A percentile compares a stretch with the other conserved stretches of the same genome.
These are phyloP conservation scores for Mucor plumbeus DNA, from an alignment of 371 early-diverging fungal genomes.

Conservation along the genomic window DNA sequence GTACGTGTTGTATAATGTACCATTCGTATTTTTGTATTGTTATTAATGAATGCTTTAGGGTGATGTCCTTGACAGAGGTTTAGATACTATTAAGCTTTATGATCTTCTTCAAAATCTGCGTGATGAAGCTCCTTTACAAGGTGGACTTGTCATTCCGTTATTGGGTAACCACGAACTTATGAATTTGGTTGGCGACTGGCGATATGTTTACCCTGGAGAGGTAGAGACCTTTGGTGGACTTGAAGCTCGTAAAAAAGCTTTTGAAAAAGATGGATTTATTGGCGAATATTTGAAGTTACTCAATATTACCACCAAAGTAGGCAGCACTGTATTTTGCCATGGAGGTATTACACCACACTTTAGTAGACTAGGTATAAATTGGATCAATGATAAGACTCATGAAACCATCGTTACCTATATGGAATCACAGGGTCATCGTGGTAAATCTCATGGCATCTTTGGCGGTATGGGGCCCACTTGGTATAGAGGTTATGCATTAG, in stretches of 20 bases:
- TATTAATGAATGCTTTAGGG: conserved; percentile 46
- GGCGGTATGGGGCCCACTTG: conserved; percentile 58
- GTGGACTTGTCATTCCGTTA: conserved; percentile 65
- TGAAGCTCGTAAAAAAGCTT: conserved; percentile 58
- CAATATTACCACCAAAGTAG: conserved; percentile 67
- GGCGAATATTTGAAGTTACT: conserved; percentile 62
- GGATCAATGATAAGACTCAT: conserved; percentile 59
- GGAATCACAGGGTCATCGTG: conserved; percentile 29
- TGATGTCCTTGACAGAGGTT: conserved; percentile 77
- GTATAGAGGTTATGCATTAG: conserved; percentile 74
- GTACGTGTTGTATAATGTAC: conserved; percentile 23
- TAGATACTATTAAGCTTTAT: conserved; percentile 75
- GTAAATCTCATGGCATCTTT: conserved; percentile 46
- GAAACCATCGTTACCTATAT: conserved; percentile 40
- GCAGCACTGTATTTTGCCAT: conserved; percentile 75
- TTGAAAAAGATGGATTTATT: conserved; percentile 67
- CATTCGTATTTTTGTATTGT: neutral
- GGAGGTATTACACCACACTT: conserved; percentile 70
- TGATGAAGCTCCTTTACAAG: conserved; percentile 60
- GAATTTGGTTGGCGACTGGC: conserved; percentile 73
- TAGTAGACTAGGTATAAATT: conserved; percentile 57
- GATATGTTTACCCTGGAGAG: conserved; percentile 76
- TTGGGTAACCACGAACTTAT: conserved; percentile 79
- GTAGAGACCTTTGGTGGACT: conserved; percentile 66
- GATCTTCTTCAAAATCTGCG: conserved; percentile 60